Percentiles rank a stretch among this genome's conserved stretches.
These are phyloP conservation scores for Fagopyrum tataricum DNA, from an alignment of 148 eudicot genomes.

Conservation along the genomic window DNA sequence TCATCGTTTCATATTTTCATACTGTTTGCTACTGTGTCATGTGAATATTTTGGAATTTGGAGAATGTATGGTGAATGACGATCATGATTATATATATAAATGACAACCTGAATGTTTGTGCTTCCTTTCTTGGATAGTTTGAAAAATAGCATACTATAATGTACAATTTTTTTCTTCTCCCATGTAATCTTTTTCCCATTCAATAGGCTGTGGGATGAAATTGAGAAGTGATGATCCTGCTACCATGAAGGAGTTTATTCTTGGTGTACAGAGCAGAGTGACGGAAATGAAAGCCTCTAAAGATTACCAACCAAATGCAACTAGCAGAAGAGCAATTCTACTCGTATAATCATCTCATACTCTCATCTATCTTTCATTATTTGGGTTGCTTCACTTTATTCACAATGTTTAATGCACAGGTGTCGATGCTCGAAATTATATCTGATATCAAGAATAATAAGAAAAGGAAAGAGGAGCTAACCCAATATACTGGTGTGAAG, in stretches of 20 bases:
- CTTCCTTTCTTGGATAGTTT: not conserved
- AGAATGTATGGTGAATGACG: not conserved
- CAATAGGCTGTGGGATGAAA: slow-evolving; percentile 87
- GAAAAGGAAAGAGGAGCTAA: slow-evolving; percentile 62
- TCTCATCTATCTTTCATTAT: slow-evolving; percentile 11
- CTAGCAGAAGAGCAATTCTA: slow-evolving; percentile 59
- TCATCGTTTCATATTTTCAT: slow-evolving; percentile 1
- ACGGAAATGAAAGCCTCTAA: slow-evolving; percentile 60
- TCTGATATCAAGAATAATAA: slow-evolving; percentile 94
- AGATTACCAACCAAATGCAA: slow-evolving; percentile 29
- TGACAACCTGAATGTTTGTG: not conserved
- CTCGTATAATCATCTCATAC: not conserved
- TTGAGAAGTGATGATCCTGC: slow-evolving; percentile 81
- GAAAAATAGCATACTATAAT: not conserved
- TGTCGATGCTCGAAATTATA: slow-evolving; percentile 96
- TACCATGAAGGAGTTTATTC: slow-evolving; percentile 80
- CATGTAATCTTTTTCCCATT: not conserved
- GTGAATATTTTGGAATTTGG: not conserved
- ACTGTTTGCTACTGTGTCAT: not conserved
- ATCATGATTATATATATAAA: not conserved
- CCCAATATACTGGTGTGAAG: slow-evolving; percentile 71
- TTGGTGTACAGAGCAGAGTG: slow-evolving; percentile 62
- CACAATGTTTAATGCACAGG: slow-evolving; percentile 32
- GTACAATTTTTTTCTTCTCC: not conserved
- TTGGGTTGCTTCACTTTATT: slow-evolving; percentile 9